phyloP scores from a whole-genome alignment of 2,329 filamentous ascomycete species.

The Xylaria arbuscula region DNA sequence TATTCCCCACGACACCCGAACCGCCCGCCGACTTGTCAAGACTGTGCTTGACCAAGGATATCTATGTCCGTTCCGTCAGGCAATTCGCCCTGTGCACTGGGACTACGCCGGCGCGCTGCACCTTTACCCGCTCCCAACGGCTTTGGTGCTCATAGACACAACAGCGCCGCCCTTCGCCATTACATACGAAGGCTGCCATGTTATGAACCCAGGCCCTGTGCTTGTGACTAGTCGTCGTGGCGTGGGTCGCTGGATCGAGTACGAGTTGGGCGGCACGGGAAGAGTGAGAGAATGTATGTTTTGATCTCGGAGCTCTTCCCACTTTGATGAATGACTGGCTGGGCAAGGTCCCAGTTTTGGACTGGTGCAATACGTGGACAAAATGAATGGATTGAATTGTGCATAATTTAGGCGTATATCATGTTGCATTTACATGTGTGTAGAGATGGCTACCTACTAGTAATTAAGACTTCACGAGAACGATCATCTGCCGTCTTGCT shows the following conservation, averaged over 20 bases:
- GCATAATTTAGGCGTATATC: constrained; percentile 19
- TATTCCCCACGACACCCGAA: constrained; percentile 63
- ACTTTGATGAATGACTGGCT: neutral
- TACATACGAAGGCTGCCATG: constrained; percentile 94
- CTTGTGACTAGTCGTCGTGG: constrained; percentile 75
- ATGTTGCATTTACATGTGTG: constrained; percentile 10
- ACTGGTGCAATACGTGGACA: constrained; percentile 14
- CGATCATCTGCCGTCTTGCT: neutral
- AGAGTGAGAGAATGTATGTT: constrained; percentile 72
- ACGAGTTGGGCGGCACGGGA: constrained; percentile 74
- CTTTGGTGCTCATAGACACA: constrained; percentile 83
- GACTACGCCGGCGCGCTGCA: constrained; percentile 81
- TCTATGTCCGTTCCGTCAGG: constrained; percentile 86
- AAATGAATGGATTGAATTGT: constrained; percentile 12
- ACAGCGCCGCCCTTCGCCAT: constrained; percentile 85
- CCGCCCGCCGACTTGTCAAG: constrained; percentile 84
- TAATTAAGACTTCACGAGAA: neutral
- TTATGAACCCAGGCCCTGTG: constrained; percentile 89
- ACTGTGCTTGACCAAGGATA: constrained; percentile 92
- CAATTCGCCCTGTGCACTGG: constrained; percentile 86
- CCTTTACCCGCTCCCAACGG: constrained; percentile 88
- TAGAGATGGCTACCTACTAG: neutral
- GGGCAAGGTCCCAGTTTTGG: constrained; percentile 6
- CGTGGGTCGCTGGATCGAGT: constrained; percentile 87
- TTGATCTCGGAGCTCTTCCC: constrained; percentile 46